Evolutionary conservation across 805 yeast genomes (phyloP).

Genomic region (Zygotorulaspora danielsina): DNA sequence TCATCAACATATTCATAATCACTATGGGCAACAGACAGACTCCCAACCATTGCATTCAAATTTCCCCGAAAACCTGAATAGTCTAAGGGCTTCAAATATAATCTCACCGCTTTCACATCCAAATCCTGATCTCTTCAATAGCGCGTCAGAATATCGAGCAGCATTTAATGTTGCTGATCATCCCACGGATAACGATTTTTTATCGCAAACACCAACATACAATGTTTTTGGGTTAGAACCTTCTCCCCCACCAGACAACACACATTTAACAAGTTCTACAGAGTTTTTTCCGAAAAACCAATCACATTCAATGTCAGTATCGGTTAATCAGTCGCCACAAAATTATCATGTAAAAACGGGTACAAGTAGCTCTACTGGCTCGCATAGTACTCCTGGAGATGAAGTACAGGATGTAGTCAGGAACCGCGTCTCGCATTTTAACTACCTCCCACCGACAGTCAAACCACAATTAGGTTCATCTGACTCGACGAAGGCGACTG

Average conservation of each 20-base stretch:
- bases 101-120: conserved; percentile 1
- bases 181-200: conserved; percentile 16
- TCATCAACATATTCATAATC: conserved; percentile 84
- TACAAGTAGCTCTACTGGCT: conserved; percentile 20
- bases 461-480: conserved; percentile 68
- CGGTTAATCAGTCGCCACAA: conserved; percentile 5
- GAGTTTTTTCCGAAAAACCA: conserved; percentile 2
- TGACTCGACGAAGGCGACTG: conserved; percentile 43
- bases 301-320: neutral
- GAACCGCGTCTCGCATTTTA: conserved; percentile 64
- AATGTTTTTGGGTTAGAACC: conserved; percentile 22
- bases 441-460: conserved; percentile 68
- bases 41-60: conserved; percentile 6
- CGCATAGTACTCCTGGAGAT: conserved; percentile 23
- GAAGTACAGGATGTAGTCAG: conserved; percentile 46
- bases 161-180: conserved; percentile 5
- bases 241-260: conserved; percentile 9
- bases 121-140: conserved; percentile 5
- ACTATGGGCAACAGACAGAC: conserved; percentile 47
- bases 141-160: conserved; percentile 12
- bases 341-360: conserved; percentile 10
- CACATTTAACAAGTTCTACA: conserved; percentile 1
- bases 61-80: conserved; percentile 3
- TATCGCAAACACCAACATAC: conserved; percentile 25
- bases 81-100: neutral